Evolutionary conservation across 2,329 filamentous ascomycete genomes (phyloP).

Genomic region (Epicoccum sorghinum): DNA sequence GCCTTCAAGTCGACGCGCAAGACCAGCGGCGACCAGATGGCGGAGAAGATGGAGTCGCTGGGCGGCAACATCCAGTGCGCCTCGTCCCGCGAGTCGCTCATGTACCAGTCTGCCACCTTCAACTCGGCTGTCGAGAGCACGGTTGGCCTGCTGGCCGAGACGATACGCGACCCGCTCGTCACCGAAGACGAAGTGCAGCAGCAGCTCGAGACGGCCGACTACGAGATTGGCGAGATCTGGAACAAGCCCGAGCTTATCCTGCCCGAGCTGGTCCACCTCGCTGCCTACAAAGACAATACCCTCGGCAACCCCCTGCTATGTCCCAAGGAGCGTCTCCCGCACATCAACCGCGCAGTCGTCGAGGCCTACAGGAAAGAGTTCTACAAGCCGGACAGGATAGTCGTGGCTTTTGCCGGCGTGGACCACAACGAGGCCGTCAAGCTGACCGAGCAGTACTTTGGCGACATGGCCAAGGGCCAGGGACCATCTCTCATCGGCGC

Average conservation of each 20-base stretch:
- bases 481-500: conserved; percentile 51
- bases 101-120: conserved; percentile 99
- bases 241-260: conserved; percentile 94
- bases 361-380: conserved; percentile 81
- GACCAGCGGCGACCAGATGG: conserved; percentile 79
- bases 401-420: conserved; percentile 93
- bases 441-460: conserved; percentile 85
- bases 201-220: conserved; percentile 89
- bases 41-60: conserved; percentile 83
- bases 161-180: conserved; percentile 83
- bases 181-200: conserved; percentile 85
- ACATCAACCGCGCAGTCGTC: conserved; percentile 77
- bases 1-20: conserved; percentile 87
- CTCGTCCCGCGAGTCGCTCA: conserved; percentile 91
- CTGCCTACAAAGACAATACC: conserved; percentile 94
- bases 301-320: conserved; percentile 92
- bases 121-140: conserved; percentile 87
- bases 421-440: conserved; percentile 79
- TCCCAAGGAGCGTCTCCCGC: conserved; percentile 77
- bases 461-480: conserved; percentile 74
- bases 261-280: conserved; percentile 92
- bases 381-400: conserved; percentile 87
- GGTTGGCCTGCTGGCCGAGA: conserved; percentile 86
- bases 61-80: conserved; percentile 98
- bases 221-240: conserved; percentile 98